phyloP scores from a whole-genome alignment of 371 early-diverging fungal species.

The Haplosporangium sp. region DNA sequence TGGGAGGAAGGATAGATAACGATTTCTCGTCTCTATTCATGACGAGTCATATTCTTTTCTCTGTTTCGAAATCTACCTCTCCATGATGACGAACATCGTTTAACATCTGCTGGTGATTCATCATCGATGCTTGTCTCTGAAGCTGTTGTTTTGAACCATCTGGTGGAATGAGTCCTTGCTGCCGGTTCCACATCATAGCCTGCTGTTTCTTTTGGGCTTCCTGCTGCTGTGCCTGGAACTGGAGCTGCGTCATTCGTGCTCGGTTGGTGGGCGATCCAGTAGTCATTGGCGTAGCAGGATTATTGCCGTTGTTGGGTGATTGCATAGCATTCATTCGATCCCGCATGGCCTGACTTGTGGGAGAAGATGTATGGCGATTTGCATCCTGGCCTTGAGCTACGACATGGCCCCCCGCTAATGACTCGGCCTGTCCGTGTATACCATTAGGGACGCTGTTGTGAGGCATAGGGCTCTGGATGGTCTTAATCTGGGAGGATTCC shows the following conservation, averaged over 20 bases:
- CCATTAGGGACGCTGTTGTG: slow-evolving; percentile 37
- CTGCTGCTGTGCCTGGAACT: slow-evolving; percentile 8
- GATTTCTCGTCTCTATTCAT: neutral
- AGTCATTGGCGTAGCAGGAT: slow-evolving; percentile 23
- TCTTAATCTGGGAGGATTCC: slow-evolving; percentile 38
- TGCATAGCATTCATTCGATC: slow-evolving; percentile 37
- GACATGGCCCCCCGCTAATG: slow-evolving; percentile 5
- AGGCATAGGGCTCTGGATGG: slow-evolving; percentile 35
- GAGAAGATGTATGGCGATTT: slow-evolving; percentile 23
- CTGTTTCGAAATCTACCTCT: neutral
- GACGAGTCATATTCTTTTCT: neutral
- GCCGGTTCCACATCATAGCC: slow-evolving; percentile 20
- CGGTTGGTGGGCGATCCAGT: slow-evolving; percentile 35
- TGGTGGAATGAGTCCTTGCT: slow-evolving; percentile 7
- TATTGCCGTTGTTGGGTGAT: slow-evolving; percentile 21
- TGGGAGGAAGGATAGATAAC: neutral
- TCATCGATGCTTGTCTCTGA: slow-evolving; percentile 24
- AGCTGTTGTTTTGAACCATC: slow-evolving; percentile 10
- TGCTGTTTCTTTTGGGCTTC: slow-evolving; percentile 34
- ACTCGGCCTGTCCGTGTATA: slow-evolving; percentile 20
- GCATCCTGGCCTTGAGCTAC: slow-evolving; percentile 16
- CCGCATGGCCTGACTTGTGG: slow-evolving; percentile 26
- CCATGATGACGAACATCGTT: neutral
- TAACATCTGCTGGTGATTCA: slow-evolving; percentile 25
- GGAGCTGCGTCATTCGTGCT: slow-evolving; percentile 14